Evolutionary conservation across 108 stramenopile genomes (phyloP).

Genomic region (Schizochytrium sp.): DNA sequence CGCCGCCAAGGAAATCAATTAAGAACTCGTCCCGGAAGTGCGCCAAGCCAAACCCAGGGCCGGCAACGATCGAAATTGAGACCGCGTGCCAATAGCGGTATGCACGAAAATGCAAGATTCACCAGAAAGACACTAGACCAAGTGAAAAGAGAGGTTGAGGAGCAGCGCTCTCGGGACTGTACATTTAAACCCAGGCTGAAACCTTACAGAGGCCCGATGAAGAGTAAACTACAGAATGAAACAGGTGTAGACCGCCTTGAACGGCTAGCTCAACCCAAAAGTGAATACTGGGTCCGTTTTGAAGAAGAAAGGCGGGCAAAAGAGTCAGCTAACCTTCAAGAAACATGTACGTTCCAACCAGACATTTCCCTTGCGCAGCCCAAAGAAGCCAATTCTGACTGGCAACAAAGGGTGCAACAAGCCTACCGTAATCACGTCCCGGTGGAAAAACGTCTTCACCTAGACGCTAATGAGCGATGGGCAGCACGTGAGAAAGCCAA

Average conservation of each 20-base stretch:
- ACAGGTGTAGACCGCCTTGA: not conserved
- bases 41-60: not conserved
- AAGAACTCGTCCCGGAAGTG: not conserved
- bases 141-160: constrained; percentile 20
- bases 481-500: constrained; percentile 30
- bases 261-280: constrained; percentile 23
- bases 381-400: not conserved
- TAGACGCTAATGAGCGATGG: constrained; percentile 36
- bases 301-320: not conserved
- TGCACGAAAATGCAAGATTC: not conserved
- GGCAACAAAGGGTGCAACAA: constrained; percentile 35
- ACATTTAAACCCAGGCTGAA: not conserved
- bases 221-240: constrained; percentile 11
- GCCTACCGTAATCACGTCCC: constrained; percentile 41
- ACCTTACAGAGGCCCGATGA: not conserved
- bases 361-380: constrained; percentile 11
- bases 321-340: not conserved
- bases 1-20: not conserved
- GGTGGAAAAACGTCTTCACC: constrained; percentile 21
- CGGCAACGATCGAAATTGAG: not conserved
- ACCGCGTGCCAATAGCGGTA: not conserved
- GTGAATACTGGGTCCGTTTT: constrained; percentile 5
- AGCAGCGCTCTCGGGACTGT: not conserved
- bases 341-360: constrained; percentile 18
- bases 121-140: constrained; percentile 21